These are phyloP conservation scores for Suhomyces terraborum DNA, from an alignment of 1,139 yeast species.

Conservation along the genomic window DNA sequence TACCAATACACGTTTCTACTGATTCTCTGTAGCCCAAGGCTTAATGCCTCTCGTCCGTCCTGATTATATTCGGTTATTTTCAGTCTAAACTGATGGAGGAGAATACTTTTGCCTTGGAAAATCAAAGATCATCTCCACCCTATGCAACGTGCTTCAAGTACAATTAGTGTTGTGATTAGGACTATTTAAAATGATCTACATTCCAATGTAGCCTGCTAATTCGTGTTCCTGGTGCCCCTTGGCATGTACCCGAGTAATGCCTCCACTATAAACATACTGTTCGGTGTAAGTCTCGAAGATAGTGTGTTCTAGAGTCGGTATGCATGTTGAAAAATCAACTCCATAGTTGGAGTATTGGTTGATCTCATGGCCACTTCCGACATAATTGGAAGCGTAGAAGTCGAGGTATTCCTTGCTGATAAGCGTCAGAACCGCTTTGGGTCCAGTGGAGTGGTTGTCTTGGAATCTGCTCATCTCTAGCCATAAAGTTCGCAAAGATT, in stretches of 20 bases:
- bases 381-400: constrained; percentile 7
- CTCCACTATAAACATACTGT: constrained; percentile 10
- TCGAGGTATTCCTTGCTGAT: constrained; percentile 10
- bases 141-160: constrained; percentile 25
- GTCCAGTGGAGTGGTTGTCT: background rate
- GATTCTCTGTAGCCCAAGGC: constrained; percentile 32
- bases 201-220: constrained; percentile 3
- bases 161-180: constrained; percentile 33
- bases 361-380: background rate
- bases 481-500: background rate
- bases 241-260: background rate
- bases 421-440: constrained; percentile 8
- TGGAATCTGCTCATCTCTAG: constrained; percentile 10
- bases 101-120: constrained; percentile 53
- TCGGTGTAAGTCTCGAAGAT: constrained; percentile 9
- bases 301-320: constrained; percentile 4
- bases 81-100: constrained; percentile 53
- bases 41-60: constrained; percentile 55
- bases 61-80: constrained; percentile 54
- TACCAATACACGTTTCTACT: constrained; percentile 11
- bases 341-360: constrained; percentile 15
- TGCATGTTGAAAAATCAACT: constrained; percentile 9
- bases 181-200: constrained; percentile 48
- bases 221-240: background rate
- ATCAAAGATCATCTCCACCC: constrained; percentile 55